Evolutionary conservation across 1,284 basidiomycete species (phyloP), one percentile per base, ranked within the genome.

Genomic region (Farysia itapuensis): DNA sequence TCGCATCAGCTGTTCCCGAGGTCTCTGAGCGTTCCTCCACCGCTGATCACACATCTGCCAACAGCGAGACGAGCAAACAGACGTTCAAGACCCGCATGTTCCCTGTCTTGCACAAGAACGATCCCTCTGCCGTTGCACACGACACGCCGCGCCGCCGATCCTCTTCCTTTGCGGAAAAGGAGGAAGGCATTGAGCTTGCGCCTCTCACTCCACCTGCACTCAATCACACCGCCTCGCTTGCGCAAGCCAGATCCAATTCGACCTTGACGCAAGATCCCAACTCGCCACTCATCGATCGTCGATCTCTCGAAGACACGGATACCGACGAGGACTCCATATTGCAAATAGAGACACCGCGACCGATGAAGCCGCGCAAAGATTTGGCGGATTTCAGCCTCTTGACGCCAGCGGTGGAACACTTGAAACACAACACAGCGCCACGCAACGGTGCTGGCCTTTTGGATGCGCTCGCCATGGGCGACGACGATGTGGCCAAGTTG

Each of bases 371-470:
- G 19, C 44, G 65, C 30, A 53, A 53, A 12, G 65, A 70, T 26
- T 49, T 52, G 4, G 41, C 35, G 2, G 69, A 72, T 26, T 72
- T 72, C 22, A 42, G 57, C 25, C 70, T 72, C 67, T 51, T 56
- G n/a, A 53, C 57, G 1, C 49, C 69, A 4, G 67, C 69, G 13
- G 43, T 54, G 15, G 67, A 71, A 45, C 68, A 71, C 35, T 47
- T 71, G 2, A 52, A 58, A 25, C 68, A 71, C 29, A 37, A 42
- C 21, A 41, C 26, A 6, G 52, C 41, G 25, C 52, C 44, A 13
- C 37, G 47, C 25, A 45, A 26, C 26, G 50, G 28, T n/a, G 30
- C 58, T 6, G 30, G 44, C 21, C 44, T 61, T 46, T 28, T 43
- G 9, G 58, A 61, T 11, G 51, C 51, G 9, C 41, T 61, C 1